Evolutionary conservation across 495 filamentous ascomycete genomes (phyloP), one percentile per base, ranked within the genome.

Genomic region (Hypoxylon lienhwacheense): DNA sequence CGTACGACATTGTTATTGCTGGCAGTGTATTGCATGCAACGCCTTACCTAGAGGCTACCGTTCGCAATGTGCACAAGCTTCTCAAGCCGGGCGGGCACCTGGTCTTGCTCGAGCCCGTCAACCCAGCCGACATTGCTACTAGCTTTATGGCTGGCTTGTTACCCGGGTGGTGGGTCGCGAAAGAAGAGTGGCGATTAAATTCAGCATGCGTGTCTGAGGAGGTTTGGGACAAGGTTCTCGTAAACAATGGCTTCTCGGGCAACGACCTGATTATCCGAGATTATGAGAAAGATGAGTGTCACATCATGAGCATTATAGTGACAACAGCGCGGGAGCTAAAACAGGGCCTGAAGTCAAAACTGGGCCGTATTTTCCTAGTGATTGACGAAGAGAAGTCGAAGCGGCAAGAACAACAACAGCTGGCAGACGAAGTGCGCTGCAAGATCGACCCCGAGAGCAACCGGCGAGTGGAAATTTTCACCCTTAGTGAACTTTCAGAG

Each of bases 11-110:
- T 4, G 43, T 76, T 16, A 58, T 80, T n/a, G 76, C 72, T 2
- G 72, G 71, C n/a, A 63, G 65, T 45, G 76, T 81, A 8, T 35
- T 83, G 0, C 77, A 81, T 33, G 76, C 78, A 0, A 80, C 79
- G 0, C 44, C 66, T 5, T 55, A 53, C 10, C 35, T 81, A 0
- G n/a, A 51, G 1, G 20, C 53, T 0, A 71, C 73, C 1, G 44
- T 83, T 5, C 12, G 10, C 12, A 71, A 80, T 32, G 41, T 78
- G 0, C 64, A 68, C 1, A 56, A 35, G 2, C 29, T 67, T 1
- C 60, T 80, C 0, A 68, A 62, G 37, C 65, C 74, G 0, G 61
- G 61, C 10, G 77, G 76, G 0, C 60, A 61, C 11, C 56, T 78
- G 5, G n/a, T 77, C 1, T 29, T 72, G 0, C 58, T 70, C 0